Percentiles rank a stretch among this genome's conserved stretches.
These are phyloP conservation scores for Panicum virgatum DNA, from an alignment of 202 grass and related monocot genomes.

Conservation along the genomic window DNA sequence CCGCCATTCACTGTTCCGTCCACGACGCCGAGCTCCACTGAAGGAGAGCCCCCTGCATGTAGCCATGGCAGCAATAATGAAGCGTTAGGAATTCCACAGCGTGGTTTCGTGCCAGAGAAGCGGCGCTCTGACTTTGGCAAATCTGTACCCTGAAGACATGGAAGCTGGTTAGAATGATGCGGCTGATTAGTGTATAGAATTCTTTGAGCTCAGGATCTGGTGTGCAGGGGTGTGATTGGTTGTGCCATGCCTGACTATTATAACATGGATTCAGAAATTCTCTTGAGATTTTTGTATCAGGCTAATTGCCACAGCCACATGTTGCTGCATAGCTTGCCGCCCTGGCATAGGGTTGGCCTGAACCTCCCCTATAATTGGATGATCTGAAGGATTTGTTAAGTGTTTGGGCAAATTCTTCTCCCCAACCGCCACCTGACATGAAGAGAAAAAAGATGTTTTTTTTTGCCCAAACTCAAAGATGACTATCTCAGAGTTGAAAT, in stretches of 20 bases:
- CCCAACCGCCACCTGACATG: constrained; percentile 41
- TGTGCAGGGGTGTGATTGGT: constrained; percentile 36
- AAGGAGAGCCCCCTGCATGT: constrained; percentile 48
- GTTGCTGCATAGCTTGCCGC: constrained; percentile 27
- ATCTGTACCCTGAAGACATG: constrained; percentile 41
- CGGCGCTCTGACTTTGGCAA: constrained; percentile 17
- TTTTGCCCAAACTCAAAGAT: neutral
- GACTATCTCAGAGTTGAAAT: constrained; percentile 18
- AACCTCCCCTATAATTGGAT: constrained; percentile 3
- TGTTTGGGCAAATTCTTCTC: constrained; percentile 43
- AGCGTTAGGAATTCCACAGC: constrained; percentile 30
- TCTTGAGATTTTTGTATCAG: constrained; percentile 17
- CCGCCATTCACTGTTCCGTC: constrained; percentile 50
- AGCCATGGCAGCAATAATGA: constrained; percentile 53
- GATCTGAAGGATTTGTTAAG: constrained; percentile 29
- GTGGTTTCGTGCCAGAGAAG: constrained; percentile 16
- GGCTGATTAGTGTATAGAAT: constrained; percentile 16
- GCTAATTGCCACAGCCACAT: constrained; percentile 24
- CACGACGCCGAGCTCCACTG: constrained; percentile 8
- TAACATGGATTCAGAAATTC: constrained; percentile 36
- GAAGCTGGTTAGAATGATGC: constrained; percentile 33
- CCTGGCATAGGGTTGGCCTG: constrained; percentile 41
- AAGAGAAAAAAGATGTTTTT: neutral
- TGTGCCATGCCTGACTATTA: constrained; percentile 14
- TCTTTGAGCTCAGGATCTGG: constrained; percentile 12